Base-by-base conservation (phyloP, 2,329 filamentous ascomycete genomes). In the Trichoderma endophyticum region DNA sequence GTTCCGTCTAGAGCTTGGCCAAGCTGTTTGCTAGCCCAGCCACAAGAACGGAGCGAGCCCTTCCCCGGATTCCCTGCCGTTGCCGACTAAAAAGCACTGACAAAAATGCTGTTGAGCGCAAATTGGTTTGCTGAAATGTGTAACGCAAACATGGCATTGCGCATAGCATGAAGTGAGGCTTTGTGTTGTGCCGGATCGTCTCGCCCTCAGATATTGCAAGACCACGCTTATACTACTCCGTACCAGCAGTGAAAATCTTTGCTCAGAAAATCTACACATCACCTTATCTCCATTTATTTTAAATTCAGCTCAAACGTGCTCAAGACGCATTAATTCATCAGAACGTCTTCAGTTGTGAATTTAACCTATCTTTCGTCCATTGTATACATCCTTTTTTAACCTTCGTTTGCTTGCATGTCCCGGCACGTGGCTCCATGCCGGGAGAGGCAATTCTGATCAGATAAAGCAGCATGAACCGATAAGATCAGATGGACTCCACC, bases 1-100 rank as follows among this genome's bases (percentile, higher is more conserved):
- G 39, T 51, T 32, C 39, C 30, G 62, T 21, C 62, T 32, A 6
- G 62, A 65, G 62, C 62, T 65, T 34, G 56, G 36, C 66, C 54
- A 15, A 69, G 56, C 66, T 69, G 54, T 51, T 69, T 48, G 66
- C 56, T 69, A 69, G 66, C 11, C 56, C 54, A 69, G 66, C 66
- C 66, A 60, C 66, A 69, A 69, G 66, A 24, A 32, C n/a, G 56
- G 39, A 32, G n/a, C 56, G 24, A 32, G 36, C 21, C 66, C 66
- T 34, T 61, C 66, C 66, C 66, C 66, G 24, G 66, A 61, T 61
- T 61, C 36, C 9, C 18, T 24, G 14, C n/a, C n/a, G 56, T 34
- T 28, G 39, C 21, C 30, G 26, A 32, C 21, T 32, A 32, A 26
- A 21, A 69, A 61, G 36, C 66, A 69, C 54, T 61, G 28, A 61